These are phyloP conservation scores for Saccharomyces paradoxus DNA, from an alignment of 805 yeast species.

Conservation along the genomic window DNA sequence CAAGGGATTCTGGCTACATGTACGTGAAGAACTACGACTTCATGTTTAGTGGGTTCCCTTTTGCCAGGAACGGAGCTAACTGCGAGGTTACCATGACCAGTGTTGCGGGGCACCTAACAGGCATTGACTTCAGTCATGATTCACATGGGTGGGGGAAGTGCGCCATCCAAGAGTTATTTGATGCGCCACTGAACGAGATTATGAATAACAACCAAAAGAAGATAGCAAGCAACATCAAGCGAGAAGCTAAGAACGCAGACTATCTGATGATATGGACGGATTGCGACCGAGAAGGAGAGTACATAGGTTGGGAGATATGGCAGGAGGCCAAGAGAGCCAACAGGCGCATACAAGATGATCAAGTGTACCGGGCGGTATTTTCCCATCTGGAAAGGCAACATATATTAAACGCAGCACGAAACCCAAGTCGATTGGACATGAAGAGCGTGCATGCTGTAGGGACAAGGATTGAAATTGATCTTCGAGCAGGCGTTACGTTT, in stretches of 20 bases:
- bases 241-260: constrained; percentile 53
- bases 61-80: constrained; percentile 38
- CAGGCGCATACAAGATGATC: constrained; percentile 36
- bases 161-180: constrained; percentile 57
- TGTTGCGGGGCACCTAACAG: constrained; percentile 78
- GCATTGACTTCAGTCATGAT: constrained; percentile 47
- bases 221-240: constrained; percentile 58
- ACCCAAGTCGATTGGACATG: constrained; percentile 57
- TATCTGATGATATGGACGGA: constrained; percentile 93
- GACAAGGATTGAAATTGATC: constrained; percentile 78
- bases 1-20: constrained; percentile 45
- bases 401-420: constrained; percentile 62
- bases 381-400: constrained; percentile 80
- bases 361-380: constrained; percentile 69
- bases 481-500: constrained; percentile 82
- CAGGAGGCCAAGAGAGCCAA: constrained; percentile 51
- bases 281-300: constrained; percentile 95
- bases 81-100: constrained; percentile 87
- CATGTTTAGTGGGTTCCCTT: constrained; percentile 50
- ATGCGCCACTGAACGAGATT: constrained; percentile 52
- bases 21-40: constrained; percentile 78
- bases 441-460: constrained; percentile 74
- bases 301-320: constrained; percentile 76
- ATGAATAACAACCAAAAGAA: constrained; percentile 36
- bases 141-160: constrained; percentile 57